These are phyloP conservation scores for Paxillus rubicundulus DNA, from an alignment of 768 basidiomycete genomes.

Conservation along the genomic window DNA sequence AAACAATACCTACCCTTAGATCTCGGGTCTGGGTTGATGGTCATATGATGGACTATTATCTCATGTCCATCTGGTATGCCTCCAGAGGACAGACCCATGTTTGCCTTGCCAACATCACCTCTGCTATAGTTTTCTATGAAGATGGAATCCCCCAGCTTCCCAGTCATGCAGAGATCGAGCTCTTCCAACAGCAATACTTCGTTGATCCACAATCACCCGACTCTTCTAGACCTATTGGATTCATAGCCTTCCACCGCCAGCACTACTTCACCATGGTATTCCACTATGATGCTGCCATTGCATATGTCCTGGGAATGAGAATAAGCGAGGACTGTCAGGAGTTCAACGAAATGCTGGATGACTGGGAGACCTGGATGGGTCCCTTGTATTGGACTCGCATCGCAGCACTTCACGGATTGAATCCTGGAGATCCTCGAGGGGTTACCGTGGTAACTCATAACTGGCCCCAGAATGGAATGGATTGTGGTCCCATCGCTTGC, in stretches of 20 bases:
- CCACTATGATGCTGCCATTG: not conserved
- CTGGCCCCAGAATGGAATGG: not conserved
- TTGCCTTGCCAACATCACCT: not conserved
- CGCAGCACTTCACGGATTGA: not conserved
- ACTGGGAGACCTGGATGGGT: not conserved
- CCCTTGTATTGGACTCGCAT: not conserved
- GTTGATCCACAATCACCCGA: not conserved
- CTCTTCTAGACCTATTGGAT: not conserved
- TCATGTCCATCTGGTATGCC: not conserved
- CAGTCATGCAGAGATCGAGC: not conserved
- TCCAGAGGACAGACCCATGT: not conserved
- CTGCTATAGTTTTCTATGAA: not conserved
- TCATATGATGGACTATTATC: not conserved
- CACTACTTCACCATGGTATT: not conserved
- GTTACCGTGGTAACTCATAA: not conserved
- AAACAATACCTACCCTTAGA: not conserved
- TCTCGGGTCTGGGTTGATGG: not conserved
- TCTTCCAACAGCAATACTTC: not conserved
- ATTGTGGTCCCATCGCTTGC: slow-evolving; percentile 10
- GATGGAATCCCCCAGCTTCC: not conserved
- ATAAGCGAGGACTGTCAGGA: not conserved
- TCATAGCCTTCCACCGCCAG: not conserved
- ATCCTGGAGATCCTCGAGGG: not conserved
- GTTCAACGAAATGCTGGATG: not conserved
- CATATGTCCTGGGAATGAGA: not conserved